Base-by-base conservation (phyloP, 208 protist species). In the Strigomonas culicis region DNA sequence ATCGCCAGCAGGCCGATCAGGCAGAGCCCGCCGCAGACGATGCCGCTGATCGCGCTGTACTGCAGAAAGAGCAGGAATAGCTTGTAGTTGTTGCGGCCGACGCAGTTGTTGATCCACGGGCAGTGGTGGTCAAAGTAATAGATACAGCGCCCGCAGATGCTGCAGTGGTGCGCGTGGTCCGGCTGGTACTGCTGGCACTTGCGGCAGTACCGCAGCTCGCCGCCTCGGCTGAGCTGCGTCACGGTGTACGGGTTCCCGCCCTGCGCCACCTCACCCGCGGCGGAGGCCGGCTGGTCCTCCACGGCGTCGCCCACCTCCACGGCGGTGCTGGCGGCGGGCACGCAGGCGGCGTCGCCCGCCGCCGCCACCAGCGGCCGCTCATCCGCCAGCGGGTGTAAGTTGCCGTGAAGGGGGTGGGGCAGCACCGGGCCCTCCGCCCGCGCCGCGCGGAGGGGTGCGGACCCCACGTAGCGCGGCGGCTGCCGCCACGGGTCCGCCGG, bases 121-220 rank as follows among this genome's bases (percentile, higher is more conserved):
- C 93, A 97, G 72, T 97, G 93, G 66, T 97, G 93, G 70, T 97
- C 93, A 79, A 96, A 92, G 55, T 77, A 43, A 44, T 77, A 78
- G 15, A 95, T 84, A 66, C 93, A 97, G 24, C 68, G 63, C 34
- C 73, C 22, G 66, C 92, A 97, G 10, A 59, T 39, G 27, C 68
- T 59, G 76, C 92, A 97, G 82, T 97, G 92, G 56, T 95, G 80
- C 24, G 86, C 82, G 31, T 74, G 32, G 30, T 86, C 81, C 11
- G 88, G 88, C 66, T 95, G 93, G 77, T 78, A 91, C 60, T 79
- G 66, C 6, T 72, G 27, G 70, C 92, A 97, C 3, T 44, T 27
- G 0, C 31, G 22, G 66, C 91, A 97, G 75, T 74, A 90, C 1
- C 86, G 85, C 8, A 88, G 51, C n/a, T 71, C 24, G 3, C 82